phyloP scores from a whole-genome alignment of 345 rosid species.

The Eutrema heterophyllum region DNA sequence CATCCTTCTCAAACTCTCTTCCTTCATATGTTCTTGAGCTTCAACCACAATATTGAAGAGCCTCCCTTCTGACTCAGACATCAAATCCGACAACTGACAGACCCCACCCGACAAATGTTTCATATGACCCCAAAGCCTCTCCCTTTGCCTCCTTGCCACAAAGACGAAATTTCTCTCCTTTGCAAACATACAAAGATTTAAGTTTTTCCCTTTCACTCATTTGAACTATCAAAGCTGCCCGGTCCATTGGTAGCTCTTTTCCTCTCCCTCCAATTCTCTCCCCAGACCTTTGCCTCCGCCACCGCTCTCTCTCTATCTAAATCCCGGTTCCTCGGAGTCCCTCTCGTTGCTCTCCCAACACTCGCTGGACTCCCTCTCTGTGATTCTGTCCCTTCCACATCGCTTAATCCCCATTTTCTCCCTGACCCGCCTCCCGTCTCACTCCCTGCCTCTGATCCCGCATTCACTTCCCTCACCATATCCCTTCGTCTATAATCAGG shows the following conservation, averaged over 20 bases:
- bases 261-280: slow-evolving; percentile 93
- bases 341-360: slow-evolving; percentile 60
- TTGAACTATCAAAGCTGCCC: slow-evolving; percentile 63
- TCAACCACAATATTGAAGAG: slow-evolving; percentile 29
- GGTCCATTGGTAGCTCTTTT: slow-evolving; percentile 61
- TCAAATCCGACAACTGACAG: slow-evolving; percentile 24
- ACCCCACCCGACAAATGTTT: slow-evolving; percentile 22
- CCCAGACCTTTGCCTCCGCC: slow-evolving; percentile 98
- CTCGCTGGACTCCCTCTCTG: slow-evolving; percentile 72
- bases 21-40: slow-evolving; percentile 7
- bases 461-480: slow-evolving; percentile 47
- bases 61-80: slow-evolving; percentile 27
- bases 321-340: slow-evolving; percentile 71
- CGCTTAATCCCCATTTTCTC: slow-evolving; percentile 68
- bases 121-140: slow-evolving; percentile 10
- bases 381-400: slow-evolving; percentile 57
- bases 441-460: slow-evolving; percentile 50
- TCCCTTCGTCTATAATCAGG: slow-evolving; percentile 81
- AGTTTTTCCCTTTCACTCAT: slow-evolving; percentile 45
- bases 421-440: slow-evolving; percentile 79
- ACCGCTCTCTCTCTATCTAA: slow-evolving; percentile 95
- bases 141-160: slow-evolving; percentile 8
- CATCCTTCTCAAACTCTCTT: neutral
- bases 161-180: slow-evolving; percentile 1
- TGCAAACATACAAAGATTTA: slow-evolving; percentile 17